Conservation (phyloP, 768 basidiomycete species). For the Kwoniella europaea region DNA sequence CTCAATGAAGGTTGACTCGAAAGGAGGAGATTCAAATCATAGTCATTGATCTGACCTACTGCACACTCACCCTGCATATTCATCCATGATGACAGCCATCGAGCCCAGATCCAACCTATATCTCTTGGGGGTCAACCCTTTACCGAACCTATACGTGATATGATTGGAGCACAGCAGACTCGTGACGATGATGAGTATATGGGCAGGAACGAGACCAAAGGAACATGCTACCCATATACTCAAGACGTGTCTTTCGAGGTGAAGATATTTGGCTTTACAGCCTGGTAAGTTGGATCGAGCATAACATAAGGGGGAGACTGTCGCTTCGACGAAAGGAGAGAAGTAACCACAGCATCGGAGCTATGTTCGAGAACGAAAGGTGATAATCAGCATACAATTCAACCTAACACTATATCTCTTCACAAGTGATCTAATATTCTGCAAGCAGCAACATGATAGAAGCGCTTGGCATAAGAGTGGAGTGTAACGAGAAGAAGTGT, state of each 20-base stretch:
- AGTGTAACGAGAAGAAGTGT: background rate
- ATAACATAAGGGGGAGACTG: conserved; percentile 74
- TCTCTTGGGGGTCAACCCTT: conserved; percentile 84
- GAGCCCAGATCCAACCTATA: conserved; percentile 74
- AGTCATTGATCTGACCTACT: background rate
- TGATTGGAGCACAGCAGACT: conserved; percentile 78
- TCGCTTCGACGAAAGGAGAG: conserved; percentile 78
- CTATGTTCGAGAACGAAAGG: conserved; percentile 46
- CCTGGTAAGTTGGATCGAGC: conserved; percentile 72
- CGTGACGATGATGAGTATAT: conserved; percentile 68
- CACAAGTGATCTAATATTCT: too few relatives aligned
- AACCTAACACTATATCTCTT: too few relatives aligned
- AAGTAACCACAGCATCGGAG: conserved; percentile 81
- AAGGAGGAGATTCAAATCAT: too few relatives aligned
- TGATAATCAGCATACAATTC: too few relatives aligned
- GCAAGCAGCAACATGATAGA: too few relatives aligned
- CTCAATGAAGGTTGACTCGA: background rate
- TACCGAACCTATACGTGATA: conserved; percentile 83
- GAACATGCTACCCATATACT: conserved; percentile 69
- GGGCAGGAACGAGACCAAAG: conserved; percentile 72
- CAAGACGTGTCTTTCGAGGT: conserved; percentile 66
- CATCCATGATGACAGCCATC: conserved; percentile 84
- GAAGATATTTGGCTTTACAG: conserved; percentile 71
- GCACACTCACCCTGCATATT: conserved; percentile 70
- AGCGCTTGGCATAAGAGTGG: background rate